phyloP scores from a whole-genome alignment of 495 filamentous ascomycete genomes.

The Neurospora pannonica region DNA sequence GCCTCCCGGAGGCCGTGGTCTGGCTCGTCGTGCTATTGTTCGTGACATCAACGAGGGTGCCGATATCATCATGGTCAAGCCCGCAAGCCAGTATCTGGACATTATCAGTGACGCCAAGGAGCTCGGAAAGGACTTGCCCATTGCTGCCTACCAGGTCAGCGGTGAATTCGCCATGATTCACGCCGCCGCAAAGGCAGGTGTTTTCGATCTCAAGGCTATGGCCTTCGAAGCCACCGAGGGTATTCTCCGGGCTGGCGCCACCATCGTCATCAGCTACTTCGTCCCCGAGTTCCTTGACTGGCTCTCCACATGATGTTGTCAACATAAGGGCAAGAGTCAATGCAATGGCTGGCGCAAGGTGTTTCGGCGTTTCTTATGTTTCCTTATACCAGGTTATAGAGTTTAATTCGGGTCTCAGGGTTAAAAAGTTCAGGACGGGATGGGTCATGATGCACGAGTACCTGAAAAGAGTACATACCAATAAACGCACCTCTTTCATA shows the following conservation, averaged over 20 bases:
- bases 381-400: neutral
- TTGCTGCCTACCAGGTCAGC: constrained; percentile 93
- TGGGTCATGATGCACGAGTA: neutral
- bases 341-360: neutral
- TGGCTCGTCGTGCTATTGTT: constrained; percentile 82
- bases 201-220: constrained; percentile 96
- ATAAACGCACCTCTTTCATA: neutral
- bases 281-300: constrained; percentile 89
- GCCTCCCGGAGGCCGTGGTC: constrained; percentile 82
- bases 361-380: constrained; percentile 9
- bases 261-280: constrained; percentile 89
- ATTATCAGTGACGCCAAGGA: constrained; percentile 96
- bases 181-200: constrained; percentile 87
- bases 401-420: neutral
- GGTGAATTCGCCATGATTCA: constrained; percentile 99
- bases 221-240: constrained; percentile 89
- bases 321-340: constrained; percentile 3
- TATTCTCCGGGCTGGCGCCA: constrained; percentile 85
- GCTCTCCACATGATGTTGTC: constrained; percentile 38
- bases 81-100: constrained; percentile 85
- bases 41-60: constrained; percentile 89
- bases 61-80: constrained; percentile 99
- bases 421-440: neutral
- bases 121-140: constrained; percentile 75
- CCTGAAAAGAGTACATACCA: neutral